Conservation (phyloP, 768 basidiomycete genomes). For the Termitomyces sp. region DNA sequence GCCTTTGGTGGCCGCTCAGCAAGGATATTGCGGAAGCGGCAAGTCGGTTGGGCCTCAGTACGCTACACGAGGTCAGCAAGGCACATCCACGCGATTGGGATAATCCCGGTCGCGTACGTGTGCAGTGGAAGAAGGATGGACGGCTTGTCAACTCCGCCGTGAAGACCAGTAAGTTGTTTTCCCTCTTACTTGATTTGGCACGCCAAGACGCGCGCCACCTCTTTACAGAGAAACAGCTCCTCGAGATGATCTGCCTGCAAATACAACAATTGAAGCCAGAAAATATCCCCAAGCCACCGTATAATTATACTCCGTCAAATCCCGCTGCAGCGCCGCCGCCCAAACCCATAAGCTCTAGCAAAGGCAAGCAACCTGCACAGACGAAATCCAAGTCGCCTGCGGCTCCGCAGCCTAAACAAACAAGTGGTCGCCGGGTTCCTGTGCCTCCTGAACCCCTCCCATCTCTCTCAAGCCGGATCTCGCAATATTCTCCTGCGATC, state of each 20-base stretch:
- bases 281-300: slow-evolving; percentile 59
- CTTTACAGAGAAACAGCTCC: slow-evolving; percentile 65
- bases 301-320: slow-evolving; percentile 29
- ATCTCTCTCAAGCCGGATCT: slow-evolving; percentile 65
- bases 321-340: slow-evolving; percentile 23
- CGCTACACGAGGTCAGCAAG: slow-evolving; percentile 86
- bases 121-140: slow-evolving; percentile 86
- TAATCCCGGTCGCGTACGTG: slow-evolving; percentile 92
- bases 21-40: slow-evolving; percentile 89
- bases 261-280: slow-evolving; percentile 74
- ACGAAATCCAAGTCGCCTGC: slow-evolving; percentile 39
- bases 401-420: slow-evolving; percentile 23
- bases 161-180: slow-evolving; percentile 60
- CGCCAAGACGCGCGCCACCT: not conserved
- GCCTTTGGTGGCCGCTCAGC: slow-evolving; percentile 93
- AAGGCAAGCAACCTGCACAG: slow-evolving; percentile 46
- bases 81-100: slow-evolving; percentile 96
- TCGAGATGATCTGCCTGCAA: slow-evolving; percentile 68
- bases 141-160: slow-evolving; percentile 58
- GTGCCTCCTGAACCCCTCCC: slow-evolving; percentile 75
- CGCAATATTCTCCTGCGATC: slow-evolving; percentile 74
- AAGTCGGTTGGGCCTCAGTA: slow-evolving; percentile 66
- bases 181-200: not conserved
- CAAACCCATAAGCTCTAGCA: slow-evolving; percentile 27
- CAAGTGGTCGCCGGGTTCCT: slow-evolving; percentile 46